Evolutionary conservation across 2,329 filamentous ascomycete genomes (phyloP).

Genomic region (Epichloe sibirici): DNA sequence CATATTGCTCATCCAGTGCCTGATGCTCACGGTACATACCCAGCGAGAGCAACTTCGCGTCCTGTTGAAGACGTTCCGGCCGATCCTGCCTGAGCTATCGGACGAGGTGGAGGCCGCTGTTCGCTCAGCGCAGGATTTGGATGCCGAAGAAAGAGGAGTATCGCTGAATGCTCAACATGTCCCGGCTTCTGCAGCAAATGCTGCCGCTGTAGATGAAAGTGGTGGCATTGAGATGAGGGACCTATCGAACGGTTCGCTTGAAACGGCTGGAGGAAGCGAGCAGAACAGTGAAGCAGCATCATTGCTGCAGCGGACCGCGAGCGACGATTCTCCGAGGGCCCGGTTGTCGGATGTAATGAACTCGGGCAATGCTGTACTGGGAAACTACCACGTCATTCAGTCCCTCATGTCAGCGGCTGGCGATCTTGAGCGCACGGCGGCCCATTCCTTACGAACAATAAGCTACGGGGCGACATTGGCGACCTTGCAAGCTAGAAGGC

Average conservation of each 20-base stretch:
- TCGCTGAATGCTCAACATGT: slow-evolving; percentile 9
- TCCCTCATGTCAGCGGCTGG: slow-evolving; percentile 35
- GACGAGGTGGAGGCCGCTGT: slow-evolving; percentile 13
- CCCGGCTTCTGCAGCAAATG: slow-evolving; percentile 19
- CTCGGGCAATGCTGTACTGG: slow-evolving; percentile 42
- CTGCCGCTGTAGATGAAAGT: slow-evolving; percentile 19
- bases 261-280: slow-evolving; percentile 13
- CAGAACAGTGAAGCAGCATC: slow-evolving; percentile 17
- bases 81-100: slow-evolving; percentile 18
- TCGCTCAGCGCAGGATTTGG: slow-evolving; percentile 35
- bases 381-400: slow-evolving; percentile 40
- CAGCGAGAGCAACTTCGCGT: slow-evolving; percentile 46
- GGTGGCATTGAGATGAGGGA: slow-evolving; percentile 35
- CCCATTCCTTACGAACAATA: slow-evolving; percentile 40
- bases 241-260: slow-evolving; percentile 9
- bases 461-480: slow-evolving; percentile 42
- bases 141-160: slow-evolving; percentile 44
- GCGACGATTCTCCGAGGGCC: slow-evolving; percentile 21
- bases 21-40: slow-evolving; percentile 52
- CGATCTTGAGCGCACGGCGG: slow-evolving; percentile 34
- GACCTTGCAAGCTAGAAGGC: slow-evolving; percentile 33
- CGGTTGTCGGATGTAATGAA: slow-evolving; percentile 35
- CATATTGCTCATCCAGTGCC: slow-evolving; percentile 44
- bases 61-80: slow-evolving; percentile 28
- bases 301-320: slow-evolving; percentile 13